Conservation (phyloP, 2,329 filamentous ascomycete genomes). For the Neoscytalidium dimidiatum region DNA sequence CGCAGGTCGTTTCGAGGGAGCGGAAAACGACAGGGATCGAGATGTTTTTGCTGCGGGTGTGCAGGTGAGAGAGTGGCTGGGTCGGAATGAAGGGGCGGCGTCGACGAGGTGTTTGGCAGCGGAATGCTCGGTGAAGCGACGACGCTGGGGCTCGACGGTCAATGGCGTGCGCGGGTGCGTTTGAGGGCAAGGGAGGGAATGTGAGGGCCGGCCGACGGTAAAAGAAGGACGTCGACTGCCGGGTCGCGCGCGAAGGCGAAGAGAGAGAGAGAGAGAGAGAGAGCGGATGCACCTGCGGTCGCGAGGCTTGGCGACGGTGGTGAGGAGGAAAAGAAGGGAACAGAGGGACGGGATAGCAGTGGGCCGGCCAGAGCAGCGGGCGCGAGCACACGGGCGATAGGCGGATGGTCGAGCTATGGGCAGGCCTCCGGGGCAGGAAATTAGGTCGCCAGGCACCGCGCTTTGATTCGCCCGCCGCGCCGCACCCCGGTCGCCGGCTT, state of each 20-base stretch:
- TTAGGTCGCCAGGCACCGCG: background rate
- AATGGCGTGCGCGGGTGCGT: too few species aligned
- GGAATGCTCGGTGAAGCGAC: conserved; percentile 3
- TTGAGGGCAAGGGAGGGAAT: conserved; percentile 3
- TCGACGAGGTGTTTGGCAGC: background rate
- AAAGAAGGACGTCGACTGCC: conserved; percentile 27
- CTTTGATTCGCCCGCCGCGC: background rate
- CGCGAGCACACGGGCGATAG: background rate
- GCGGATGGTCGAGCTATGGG: conserved; percentile 1
- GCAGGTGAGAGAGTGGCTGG: background rate
- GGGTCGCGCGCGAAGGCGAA: conserved; percentile 16
- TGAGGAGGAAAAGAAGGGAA: conserved; percentile 11
- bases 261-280: too few species aligned
- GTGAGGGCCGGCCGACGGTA: conserved; percentile 22
- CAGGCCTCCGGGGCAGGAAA: conserved; percentile 4
- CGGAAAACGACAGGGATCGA: conserved; percentile 10
- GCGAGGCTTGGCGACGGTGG: conserved; percentile 18
- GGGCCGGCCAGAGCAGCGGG: conserved; percentile 1
- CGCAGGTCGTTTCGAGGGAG: background rate
- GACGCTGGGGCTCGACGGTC: background rate
- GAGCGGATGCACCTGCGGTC: conserved; percentile 14
- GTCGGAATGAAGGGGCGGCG: conserved; percentile 7
- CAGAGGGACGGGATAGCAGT: background rate
- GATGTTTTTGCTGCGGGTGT: conserved; percentile 4
- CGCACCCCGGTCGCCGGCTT: background rate